These are phyloP conservation scores for Aureobasidium sp. DNA, from an alignment of 2,329 filamentous ascomycete genomes.

Conservation along the genomic window DNA sequence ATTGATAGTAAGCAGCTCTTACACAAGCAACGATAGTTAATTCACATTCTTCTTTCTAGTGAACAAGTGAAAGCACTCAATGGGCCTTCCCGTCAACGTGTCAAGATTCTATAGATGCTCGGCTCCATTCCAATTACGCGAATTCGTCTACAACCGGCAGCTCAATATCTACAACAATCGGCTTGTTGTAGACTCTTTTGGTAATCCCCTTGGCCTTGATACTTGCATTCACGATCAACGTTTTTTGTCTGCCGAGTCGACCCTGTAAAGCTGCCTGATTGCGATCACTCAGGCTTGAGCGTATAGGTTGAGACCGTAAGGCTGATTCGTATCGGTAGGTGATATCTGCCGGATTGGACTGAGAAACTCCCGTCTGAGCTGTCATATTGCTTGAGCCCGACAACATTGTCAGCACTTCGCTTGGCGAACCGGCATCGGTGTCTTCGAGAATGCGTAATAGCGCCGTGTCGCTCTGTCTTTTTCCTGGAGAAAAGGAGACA, in stretches of 20 bases:
- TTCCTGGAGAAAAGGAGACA: background rate
- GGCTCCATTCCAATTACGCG: background rate
- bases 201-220: slow-evolving; percentile 48
- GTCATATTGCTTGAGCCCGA: background rate
- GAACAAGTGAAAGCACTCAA: background rate
- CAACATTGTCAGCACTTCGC: background rate
- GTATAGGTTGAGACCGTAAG: background rate
- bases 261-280: background rate
- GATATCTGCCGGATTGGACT: background rate
- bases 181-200: slow-evolving; percentile 25
- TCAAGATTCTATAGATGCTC: background rate
- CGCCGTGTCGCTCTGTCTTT: background rate
- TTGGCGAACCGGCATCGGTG: background rate
- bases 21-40: background rate
- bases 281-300: background rate
- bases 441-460: background rate
- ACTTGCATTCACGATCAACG: slow-evolving; percentile 73
- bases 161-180: slow-evolving; percentile 77
- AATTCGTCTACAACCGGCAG: slow-evolving; percentile 31
- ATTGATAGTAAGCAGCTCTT: background rate
- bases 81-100: background rate
- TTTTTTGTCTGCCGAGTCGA: slow-evolving; percentile 44
- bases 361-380: background rate
- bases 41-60: background rate
- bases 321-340: background rate